Conservation (phyloP, 2,329 filamentous ascomycete genomes). For the Metarhizium sp. region DNA sequence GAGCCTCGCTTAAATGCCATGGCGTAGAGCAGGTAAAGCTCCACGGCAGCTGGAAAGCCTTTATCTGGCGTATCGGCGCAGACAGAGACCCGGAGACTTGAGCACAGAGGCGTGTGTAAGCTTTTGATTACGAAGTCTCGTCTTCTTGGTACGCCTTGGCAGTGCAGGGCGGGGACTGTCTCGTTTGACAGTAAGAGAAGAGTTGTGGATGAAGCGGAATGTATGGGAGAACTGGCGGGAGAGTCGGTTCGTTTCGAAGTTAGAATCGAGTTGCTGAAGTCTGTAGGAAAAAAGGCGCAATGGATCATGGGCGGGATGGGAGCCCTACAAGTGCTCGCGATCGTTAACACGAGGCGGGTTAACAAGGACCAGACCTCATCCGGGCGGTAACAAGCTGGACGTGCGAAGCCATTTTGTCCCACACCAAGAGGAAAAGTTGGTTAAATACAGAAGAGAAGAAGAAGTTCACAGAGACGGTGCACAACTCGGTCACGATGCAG, state of each 20-base stretch:
- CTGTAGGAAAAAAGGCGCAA: neutral
- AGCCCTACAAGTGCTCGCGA: conserved; percentile 3
- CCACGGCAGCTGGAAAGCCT: neutral
- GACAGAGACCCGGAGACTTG: too few species aligned
- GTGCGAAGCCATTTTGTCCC: conserved; percentile 13
- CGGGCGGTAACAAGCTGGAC: conserved; percentile 11
- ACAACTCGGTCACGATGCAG: conserved; percentile 7
- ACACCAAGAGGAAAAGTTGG: neutral
- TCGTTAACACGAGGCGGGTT: conserved; percentile 5
- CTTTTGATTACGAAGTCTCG: too few species aligned
- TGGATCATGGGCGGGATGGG: conserved; percentile 5
- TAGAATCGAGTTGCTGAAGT: neutral
- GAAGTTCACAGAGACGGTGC: neutral
- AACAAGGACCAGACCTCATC: conserved; percentile 11
- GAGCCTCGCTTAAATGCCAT: conserved; percentile 17
- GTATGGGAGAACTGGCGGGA: neutral
- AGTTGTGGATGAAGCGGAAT: neutral
- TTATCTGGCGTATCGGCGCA: neutral
- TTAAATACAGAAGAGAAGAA: neutral
- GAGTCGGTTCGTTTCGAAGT: neutral
- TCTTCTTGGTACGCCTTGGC: neutral
- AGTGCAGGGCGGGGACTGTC: neutral
- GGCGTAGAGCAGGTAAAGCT: neutral
- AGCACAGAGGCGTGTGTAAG: too few species aligned
- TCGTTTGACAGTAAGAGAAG: neutral